These are phyloP conservation scores for Cordyceps fumosorosea DNA, from an alignment of 2,329 filamentous ascomycete genomes.

Conservation along the genomic window DNA sequence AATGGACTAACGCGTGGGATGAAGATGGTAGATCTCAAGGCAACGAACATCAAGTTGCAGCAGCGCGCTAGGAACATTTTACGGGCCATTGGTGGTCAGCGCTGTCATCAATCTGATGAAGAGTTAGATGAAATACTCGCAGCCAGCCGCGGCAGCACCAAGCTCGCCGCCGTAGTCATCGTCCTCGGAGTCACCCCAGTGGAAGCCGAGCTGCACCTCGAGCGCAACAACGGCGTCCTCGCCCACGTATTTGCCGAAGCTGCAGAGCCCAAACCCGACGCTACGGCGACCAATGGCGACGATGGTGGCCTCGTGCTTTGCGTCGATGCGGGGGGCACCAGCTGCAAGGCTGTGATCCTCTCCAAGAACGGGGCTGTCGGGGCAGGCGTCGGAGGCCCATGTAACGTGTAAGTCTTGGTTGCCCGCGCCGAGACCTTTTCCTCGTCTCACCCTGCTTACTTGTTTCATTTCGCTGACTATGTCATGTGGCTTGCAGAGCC, in stretches of 20 bases:
- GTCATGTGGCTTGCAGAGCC: constrained; percentile 14
- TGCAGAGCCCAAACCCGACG: neutral
- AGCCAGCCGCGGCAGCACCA: constrained; percentile 15
- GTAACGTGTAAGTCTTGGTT: constrained; percentile 30
- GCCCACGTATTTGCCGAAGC: constrained; percentile 16
- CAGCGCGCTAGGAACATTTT: constrained; percentile 21
- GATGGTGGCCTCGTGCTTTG: constrained; percentile 24
- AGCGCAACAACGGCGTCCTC: constrained; percentile 15
- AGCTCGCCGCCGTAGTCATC: constrained; percentile 10
- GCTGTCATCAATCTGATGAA: constrained; percentile 16
- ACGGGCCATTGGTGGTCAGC: constrained; percentile 14
- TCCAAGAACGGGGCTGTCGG: constrained; percentile 20
- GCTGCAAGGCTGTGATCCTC: constrained; percentile 32
- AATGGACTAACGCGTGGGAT: neutral
- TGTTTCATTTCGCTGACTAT: neutral
- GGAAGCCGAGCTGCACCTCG: constrained; percentile 17
- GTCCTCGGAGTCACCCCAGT: constrained; percentile 13
- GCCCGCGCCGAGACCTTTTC: neutral
- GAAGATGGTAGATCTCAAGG: constrained; percentile 29
- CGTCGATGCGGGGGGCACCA: constrained; percentile 36
- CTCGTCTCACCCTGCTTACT: neutral
- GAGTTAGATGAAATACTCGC: constrained; percentile 17
- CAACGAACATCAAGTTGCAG: constrained; percentile 31
- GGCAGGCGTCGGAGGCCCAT: constrained; percentile 28
- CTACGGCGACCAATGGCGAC: neutral